Evolutionary conservation across 345 rosid species (phyloP), one percentile per base, ranked within the genome.

Genomic region (Aquilaria yunnanensis): DNA sequence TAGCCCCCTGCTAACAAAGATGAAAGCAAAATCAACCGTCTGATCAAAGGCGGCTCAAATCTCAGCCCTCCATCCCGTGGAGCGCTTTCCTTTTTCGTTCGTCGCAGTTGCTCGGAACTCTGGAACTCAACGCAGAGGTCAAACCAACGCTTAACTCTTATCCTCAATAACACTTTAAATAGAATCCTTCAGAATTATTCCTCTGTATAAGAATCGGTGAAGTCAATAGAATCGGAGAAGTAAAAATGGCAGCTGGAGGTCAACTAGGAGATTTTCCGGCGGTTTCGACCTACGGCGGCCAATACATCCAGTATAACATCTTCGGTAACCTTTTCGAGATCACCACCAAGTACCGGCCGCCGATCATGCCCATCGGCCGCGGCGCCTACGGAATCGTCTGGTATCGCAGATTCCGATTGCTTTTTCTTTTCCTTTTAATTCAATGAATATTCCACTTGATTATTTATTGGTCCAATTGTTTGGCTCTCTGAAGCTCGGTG

Each of bases 371-470:
- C 10, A 87, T 95, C 68, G 99, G 99, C 10, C 96, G 97, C 9
- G 97, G 97, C 50, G 99, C 99, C 4, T 95, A 91, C 60, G 97
- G 97, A 31, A 88, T 95, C 80, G 97, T 95, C 67, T 95, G 99
- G 99, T 95, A 81, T 23, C 23, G 23, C 23, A 23, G 23, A 54
- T 75, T 63, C 34, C 33, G 10, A n/a, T 6, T 55, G 50, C 41
- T 30, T 6, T 2, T 29, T 32, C 11, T 2, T 30, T 29, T 56
- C 1, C 10, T 13, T 29, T 49, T 12, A 5, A 1, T 68, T 16
- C 12, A 32, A 0, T 53, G 56, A 9, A 53, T 23, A 31, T 47
- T 10, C n/a, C 12, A 31, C 13, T 14, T 47, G 54, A 16, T 65
- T 54, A 2, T 33, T 31, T 37, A 12, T 41, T 54, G 30, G 14